These are phyloP conservation scores for Debaryomycetaceae sp. DNA, from an alignment of 1,139 yeast species.

Conservation along the genomic window DNA sequence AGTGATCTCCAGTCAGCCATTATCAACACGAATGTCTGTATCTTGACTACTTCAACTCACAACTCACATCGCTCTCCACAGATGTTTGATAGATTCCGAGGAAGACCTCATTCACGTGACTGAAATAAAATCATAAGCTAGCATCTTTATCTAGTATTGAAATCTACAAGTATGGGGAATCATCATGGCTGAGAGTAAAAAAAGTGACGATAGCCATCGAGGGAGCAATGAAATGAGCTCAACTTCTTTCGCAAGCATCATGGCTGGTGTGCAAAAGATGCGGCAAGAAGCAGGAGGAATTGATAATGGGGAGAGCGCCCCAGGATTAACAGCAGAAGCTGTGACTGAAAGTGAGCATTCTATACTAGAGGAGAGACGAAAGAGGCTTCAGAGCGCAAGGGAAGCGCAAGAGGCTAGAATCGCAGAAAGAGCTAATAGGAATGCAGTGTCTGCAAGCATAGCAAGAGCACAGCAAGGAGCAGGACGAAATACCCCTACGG, in stretches of 20 bases:
- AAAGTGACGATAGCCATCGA: background rate
- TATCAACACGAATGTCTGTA: background rate
- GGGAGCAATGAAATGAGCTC: constrained; percentile 12
- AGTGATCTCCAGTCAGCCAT: constrained; percentile 18
- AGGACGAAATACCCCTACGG: background rate
- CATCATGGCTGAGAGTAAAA: background rate
- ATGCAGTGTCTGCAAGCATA: background rate
- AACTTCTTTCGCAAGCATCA: constrained; percentile 60
- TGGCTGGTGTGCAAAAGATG: constrained; percentile 59
- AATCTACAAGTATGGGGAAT: too few relatives aligned
- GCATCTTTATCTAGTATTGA: too few relatives aligned
- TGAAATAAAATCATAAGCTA: too few relatives aligned
- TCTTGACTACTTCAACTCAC: background rate
- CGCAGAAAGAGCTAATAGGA: background rate
- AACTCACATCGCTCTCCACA: background rate
- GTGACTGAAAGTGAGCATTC: background rate
- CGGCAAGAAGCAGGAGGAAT: constrained; percentile 27
- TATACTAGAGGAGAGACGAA: background rate
- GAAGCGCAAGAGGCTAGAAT: background rate
- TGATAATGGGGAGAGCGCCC: background rate
- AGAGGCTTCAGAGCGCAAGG: background rate
- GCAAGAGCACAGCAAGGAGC: constrained; percentile 3
- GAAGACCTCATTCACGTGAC: too few relatives aligned
- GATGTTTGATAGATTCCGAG: background rate
- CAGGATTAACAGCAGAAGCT: background rate